Evolutionary conservation across 345 rosid genomes (phyloP).

Genomic region (Murraya koenigii): DNA sequence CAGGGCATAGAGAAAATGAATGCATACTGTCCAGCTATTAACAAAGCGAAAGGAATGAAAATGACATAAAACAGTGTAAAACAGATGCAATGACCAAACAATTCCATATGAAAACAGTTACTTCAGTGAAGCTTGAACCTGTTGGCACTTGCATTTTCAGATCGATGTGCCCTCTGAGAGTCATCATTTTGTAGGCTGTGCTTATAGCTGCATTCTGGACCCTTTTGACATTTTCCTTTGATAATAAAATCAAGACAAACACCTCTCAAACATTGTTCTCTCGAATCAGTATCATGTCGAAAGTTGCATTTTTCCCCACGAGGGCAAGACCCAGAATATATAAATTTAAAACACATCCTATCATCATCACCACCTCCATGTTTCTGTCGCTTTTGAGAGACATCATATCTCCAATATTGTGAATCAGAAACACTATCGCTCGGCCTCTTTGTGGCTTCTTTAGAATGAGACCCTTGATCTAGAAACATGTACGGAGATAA

Average conservation of each 20-base stretch:
- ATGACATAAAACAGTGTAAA: background rate
- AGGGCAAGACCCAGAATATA: constrained; percentile 83
- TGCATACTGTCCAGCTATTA: background rate
- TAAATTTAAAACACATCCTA: constrained; percentile 75
- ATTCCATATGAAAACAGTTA: background rate
- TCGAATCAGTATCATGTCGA: constrained; percentile 66
- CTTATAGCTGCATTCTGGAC: constrained; percentile 89
- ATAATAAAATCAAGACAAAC: constrained; percentile 92
- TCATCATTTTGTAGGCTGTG: constrained; percentile 63
- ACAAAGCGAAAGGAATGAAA: constrained; percentile 1
- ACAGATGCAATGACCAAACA: constrained; percentile 11
- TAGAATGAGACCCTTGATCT: constrained; percentile 38
- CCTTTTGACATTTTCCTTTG: constrained; percentile 91
- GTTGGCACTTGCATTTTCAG: constrained; percentile 47
- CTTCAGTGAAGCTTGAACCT: constrained; percentile 37
- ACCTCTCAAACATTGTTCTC: constrained; percentile 81
- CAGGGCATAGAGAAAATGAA: constrained; percentile 3
- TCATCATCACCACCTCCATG: constrained; percentile 57
- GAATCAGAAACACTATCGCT: constrained; percentile 50
- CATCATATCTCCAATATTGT: constrained; percentile 95
- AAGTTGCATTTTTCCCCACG: constrained; percentile 71
- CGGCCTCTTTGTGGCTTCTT: constrained; percentile 54
- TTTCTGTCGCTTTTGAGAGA: constrained; percentile 69
- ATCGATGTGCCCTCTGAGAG: constrained; percentile 43
- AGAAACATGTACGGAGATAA: constrained; percentile 54